Percentiles rank a stretch among this genome's conserved stretches.
phyloP scores from a whole-genome alignment of 208 protist genomes.

The Wallacemonas sp. region DNA sequence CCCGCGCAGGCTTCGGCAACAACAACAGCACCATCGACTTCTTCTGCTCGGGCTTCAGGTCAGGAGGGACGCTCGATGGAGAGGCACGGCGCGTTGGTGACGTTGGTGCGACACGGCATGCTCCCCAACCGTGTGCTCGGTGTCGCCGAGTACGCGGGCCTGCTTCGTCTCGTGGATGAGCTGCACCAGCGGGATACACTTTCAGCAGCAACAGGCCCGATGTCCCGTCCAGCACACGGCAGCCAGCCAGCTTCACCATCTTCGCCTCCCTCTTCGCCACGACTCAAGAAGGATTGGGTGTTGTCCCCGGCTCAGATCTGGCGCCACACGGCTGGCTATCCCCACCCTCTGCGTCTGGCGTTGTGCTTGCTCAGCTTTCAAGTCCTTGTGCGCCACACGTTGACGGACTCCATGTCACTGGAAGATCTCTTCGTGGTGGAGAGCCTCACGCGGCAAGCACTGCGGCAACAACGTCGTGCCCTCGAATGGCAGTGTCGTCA shows the following conservation, averaged over 20 bases:
- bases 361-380: slow-evolving; percentile 70
- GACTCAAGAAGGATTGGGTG: slow-evolving; percentile 26
- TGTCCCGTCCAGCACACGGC: no score
- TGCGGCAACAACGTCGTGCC: slow-evolving; percentile 8
- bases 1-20: background rate
- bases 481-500: background rate
- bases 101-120: slow-evolving; percentile 40
- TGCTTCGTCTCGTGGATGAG: slow-evolving; percentile 41
- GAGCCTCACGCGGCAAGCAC: slow-evolving; percentile 36
- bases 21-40: background rate
- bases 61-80: no score
- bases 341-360: slow-evolving; percentile 37
- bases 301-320: slow-evolving; percentile 69
- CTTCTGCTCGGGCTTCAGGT: no score
- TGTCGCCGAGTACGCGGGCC: slow-evolving; percentile 55
- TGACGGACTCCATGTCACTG: slow-evolving; percentile 36
- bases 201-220: background rate
- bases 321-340: slow-evolving; percentile 34
- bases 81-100: no score
- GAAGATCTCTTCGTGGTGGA: slow-evolving; percentile 75
- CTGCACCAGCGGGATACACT: background rate
- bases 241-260: background rate
- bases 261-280: background rate
- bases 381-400: slow-evolving; percentile 31
- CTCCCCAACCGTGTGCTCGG: slow-evolving; percentile 42